phyloP scores from a whole-genome alignment of 192 early-diverging fungal species.

The Endogone sp. region DNA sequence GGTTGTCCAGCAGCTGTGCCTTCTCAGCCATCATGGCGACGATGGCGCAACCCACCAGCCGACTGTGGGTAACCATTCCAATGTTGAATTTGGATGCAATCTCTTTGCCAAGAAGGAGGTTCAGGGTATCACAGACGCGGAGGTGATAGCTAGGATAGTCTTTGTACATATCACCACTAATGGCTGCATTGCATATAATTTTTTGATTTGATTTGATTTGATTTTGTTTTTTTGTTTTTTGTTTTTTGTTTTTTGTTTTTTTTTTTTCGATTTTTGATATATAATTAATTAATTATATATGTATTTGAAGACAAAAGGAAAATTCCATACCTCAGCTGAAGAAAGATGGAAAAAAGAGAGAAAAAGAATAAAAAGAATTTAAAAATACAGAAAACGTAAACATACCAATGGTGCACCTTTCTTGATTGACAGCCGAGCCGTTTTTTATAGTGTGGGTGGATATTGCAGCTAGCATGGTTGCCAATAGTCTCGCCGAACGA shows the following conservation, averaged over 20 bases:
- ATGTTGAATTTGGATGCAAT: constrained; percentile 26
- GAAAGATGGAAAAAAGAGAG: no score
- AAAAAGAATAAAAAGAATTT: no score
- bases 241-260: no score
- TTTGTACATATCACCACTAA: constrained; percentile 34
- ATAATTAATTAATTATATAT: no score
- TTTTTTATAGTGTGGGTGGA: constrained; percentile 30
- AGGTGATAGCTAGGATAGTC: constrained; percentile 33
- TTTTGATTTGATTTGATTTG: not conserved
- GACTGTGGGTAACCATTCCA: constrained; percentile 30
- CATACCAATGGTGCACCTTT: constrained; percentile 34
- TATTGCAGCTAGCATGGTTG: constrained; percentile 53
- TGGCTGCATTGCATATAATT: constrained; percentile 11
- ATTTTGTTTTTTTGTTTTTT: no score
- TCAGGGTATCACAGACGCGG: constrained; percentile 32
- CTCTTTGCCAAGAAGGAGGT: constrained; percentile 8
- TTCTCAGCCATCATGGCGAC: constrained; percentile 42
- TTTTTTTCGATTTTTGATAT: no score
- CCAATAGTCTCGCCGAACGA: constrained; percentile 72
- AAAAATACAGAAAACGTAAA: no score
- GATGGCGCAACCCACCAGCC: constrained; percentile 35
- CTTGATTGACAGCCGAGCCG: constrained; percentile 18
- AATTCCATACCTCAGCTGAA: not conserved
- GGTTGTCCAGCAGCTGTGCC: no score
- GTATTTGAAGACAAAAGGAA: constrained; percentile 1